Evolutionary conservation across 1,139 yeast species (phyloP).

Genomic region (Ogataea hybrid): DNA sequence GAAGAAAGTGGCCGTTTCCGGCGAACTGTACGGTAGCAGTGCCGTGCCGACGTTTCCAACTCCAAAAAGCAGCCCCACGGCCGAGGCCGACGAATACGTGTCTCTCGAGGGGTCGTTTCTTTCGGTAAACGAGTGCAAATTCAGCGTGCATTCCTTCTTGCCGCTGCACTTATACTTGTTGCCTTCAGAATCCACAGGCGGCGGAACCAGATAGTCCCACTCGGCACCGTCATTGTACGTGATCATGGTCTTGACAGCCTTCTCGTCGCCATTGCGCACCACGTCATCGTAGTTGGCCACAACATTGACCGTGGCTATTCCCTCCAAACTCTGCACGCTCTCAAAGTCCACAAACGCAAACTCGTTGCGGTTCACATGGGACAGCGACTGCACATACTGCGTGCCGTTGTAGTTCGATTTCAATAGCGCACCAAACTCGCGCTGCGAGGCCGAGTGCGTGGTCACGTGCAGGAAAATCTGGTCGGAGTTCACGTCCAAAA

Average conservation of each 20-base stretch:
- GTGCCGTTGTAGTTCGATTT: conserved; percentile 97
- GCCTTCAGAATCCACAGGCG: conserved; percentile 61
- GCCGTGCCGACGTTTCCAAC: conserved; percentile 85
- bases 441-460: conserved; percentile 46
- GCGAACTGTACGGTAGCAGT: conserved; percentile 45
- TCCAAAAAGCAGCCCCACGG: conserved; percentile 82
- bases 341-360: conserved; percentile 89
- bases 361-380: conserved; percentile 71
- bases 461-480: conserved; percentile 85
- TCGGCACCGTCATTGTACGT: conserved; percentile 93
- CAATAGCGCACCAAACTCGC: conserved; percentile 77
- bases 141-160: conserved; percentile 65
- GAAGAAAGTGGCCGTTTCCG: conserved; percentile 58
- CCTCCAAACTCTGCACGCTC: conserved; percentile 82
- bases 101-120: conserved; percentile 74
- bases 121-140: conserved; percentile 90
- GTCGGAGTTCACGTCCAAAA: conserved; percentile 71
- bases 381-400: conserved; percentile 70
- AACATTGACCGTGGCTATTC: conserved; percentile 71
- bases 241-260: conserved; percentile 65
- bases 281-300: conserved; percentile 55
- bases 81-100: conserved; percentile 84
- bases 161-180: conserved; percentile 55
- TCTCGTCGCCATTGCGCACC: conserved; percentile 38
- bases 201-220: conserved; percentile 74